phyloP scores from a whole-genome alignment of 768 basidiomycete species.

The Rhodocollybia butyracea region DNA sequence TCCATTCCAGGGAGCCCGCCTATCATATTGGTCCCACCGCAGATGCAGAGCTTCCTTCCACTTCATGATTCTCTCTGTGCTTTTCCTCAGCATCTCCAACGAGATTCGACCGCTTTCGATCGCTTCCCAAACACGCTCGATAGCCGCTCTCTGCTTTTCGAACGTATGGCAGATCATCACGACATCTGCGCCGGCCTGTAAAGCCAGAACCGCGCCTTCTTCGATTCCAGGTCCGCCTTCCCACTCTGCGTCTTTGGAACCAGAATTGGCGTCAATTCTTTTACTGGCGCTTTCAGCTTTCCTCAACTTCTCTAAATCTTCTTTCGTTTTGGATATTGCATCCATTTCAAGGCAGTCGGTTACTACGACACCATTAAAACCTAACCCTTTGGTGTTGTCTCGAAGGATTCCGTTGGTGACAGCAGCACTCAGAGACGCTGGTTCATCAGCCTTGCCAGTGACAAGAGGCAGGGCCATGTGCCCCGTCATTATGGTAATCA shows the following conservation, averaged over 20 bases:
- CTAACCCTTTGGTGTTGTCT: slow-evolving; percentile 30
- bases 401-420: slow-evolving; percentile 55
- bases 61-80: slow-evolving; percentile 41
- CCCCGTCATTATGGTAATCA: slow-evolving; percentile 68
- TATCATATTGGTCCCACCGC: slow-evolving; percentile 37
- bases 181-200: slow-evolving; percentile 67
- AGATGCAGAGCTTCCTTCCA: slow-evolving; percentile 54
- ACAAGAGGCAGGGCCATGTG: slow-evolving; percentile 68
- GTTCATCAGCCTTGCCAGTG: slow-evolving; percentile 45
- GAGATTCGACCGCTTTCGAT: slow-evolving; percentile 41
- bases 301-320: neutral
- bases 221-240: slow-evolving; percentile 43
- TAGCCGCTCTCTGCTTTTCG: slow-evolving; percentile 46
- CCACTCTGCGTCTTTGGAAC: neutral
- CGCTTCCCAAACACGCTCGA: slow-evolving; percentile 50
- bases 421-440: slow-evolving; percentile 53
- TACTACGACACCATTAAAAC: slow-evolving; percentile 58
- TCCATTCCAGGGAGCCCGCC: slow-evolving; percentile 21
- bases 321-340: slow-evolving; percentile 50
- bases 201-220: slow-evolving; percentile 51
- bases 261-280: neutral
- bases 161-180: slow-evolving; percentile 73
- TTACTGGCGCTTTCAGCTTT: no score
- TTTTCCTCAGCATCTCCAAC: slow-evolving; percentile 33
- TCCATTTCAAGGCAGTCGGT: slow-evolving; percentile 81